Base-by-base conservation (phyloP, 805 yeast genomes). In the Lachancea cidri region DNA sequence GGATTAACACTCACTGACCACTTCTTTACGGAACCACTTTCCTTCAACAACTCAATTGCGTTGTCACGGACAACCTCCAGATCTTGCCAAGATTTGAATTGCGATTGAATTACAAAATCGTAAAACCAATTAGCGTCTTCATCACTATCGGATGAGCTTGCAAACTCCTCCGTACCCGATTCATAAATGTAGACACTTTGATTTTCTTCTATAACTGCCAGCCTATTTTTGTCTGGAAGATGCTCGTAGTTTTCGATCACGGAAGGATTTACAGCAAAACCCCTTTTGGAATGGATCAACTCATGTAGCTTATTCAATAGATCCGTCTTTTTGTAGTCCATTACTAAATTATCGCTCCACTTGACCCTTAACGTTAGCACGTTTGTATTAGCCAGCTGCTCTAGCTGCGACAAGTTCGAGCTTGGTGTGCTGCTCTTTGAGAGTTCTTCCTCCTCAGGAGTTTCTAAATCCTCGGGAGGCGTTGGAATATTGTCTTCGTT, bases 201-300 rank as follows among this genome's bases (percentile, higher is more conserved):
- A 17, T 53, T 45, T 27, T 54, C 50, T 5, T 48, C 34, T 7
- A 62, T 46, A 16, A 49, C 33, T 14, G 45, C 34, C 11, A 52
- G 34, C 37, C 66, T 46, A 24, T 49, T 42, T 4, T 13, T 8
- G 47, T 60, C 62, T 2, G 50, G 38, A 11, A 56, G 42, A 42
- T 51, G 59, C 38, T 62, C 62, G 45, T 57, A 62, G 17, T 50
- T 45, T 42, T 62, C 66, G 35, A 58, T 53, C 17, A 48, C 41
- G 13, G 50, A 44, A 20, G 56, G 51, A 29, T 49, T 50, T 11
- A 56, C 47, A 3, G 50, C 32, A 15, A 25, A 33, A n/a, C 60
- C 62, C 32, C 49, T 53, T 31, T 46, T 36, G 9, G 38, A 41
- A 24, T 47, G 49, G 8, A 39, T 30, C 6, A 46, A 29, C 14